These are phyloP conservation scores for Polytrichum formosum DNA, from an alignment of 225 moss, liverwort and hornwort species.

Conservation along the genomic window DNA sequence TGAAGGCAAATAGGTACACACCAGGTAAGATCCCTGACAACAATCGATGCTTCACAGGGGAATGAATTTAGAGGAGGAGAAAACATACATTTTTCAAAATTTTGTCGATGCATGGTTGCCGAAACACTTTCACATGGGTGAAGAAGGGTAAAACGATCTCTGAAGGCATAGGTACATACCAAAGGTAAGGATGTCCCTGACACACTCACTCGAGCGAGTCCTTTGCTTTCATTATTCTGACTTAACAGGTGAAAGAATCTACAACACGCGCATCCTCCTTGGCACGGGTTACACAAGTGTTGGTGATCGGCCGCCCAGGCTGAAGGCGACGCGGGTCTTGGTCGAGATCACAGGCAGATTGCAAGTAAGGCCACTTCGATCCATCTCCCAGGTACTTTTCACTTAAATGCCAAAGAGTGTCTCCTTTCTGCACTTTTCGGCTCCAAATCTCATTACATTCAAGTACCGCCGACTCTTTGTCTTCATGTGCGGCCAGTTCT, in stretches of 20 bases:
- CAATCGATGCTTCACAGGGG: too few relatives aligned
- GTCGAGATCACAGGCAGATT: conserved; percentile 27
- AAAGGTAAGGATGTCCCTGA: too few relatives aligned
- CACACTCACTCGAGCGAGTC: too few relatives aligned
- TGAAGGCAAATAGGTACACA: too few relatives aligned
- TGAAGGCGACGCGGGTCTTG: conserved; percentile 16
- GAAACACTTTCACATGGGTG: too few relatives aligned
- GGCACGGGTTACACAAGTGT: conserved; percentile 18
- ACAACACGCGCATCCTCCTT: conserved; percentile 8
- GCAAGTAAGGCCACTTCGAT: conserved; percentile 25
- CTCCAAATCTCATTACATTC: conserved; percentile 11
- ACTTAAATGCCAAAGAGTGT: conserved; percentile 28
- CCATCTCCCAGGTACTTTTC: conserved; percentile 27
- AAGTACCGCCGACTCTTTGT: not conserved
- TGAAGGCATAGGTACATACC: too few relatives aligned
- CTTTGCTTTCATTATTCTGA: too few relatives aligned
- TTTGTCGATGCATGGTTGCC: too few relatives aligned
- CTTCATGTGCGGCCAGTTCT: not conserved
- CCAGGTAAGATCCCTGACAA: too few relatives aligned
- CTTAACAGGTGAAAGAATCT: not conserved
- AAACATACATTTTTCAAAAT: too few relatives aligned
- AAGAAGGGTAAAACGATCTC: too few relatives aligned
- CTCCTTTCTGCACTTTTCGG: conserved; percentile 19
- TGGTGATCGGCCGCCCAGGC: conserved; percentile 23
- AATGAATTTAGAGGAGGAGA: too few relatives aligned